Evolutionary conservation across 805 yeast species (phyloP).

Genomic region (Myxozyma udenii): DNA sequence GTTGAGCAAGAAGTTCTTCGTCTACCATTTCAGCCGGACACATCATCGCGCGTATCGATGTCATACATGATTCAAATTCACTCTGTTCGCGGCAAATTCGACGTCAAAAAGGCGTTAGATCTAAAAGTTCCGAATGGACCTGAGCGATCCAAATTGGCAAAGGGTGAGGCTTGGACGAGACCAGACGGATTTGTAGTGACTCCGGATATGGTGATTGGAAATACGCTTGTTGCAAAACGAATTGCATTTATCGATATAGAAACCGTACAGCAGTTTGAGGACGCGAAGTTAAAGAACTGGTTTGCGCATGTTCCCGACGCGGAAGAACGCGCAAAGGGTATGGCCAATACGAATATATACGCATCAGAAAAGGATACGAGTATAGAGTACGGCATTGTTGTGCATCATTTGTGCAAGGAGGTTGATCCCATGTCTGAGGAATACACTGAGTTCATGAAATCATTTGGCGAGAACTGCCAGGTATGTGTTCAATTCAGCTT

Average conservation of each 20-base stretch:
- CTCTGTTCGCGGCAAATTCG: slow-evolving; percentile 74
- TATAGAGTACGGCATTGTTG: slow-evolving; percentile 48
- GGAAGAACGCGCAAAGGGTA: slow-evolving; percentile 5
- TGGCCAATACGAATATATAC: not conserved
- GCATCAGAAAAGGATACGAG: slow-evolving; percentile 19
- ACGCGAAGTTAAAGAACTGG: slow-evolving; percentile 20
- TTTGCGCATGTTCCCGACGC: slow-evolving; percentile 12
- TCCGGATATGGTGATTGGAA: slow-evolving; percentile 72
- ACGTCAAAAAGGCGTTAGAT: slow-evolving; percentile 58
- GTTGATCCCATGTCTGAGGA: slow-evolving; percentile 48
- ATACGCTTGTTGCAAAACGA: slow-evolving; percentile 55
- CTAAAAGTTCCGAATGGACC: slow-evolving; percentile 69
- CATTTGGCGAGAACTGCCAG: slow-evolving; percentile 48
- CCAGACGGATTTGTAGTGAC: slow-evolving; percentile 56
- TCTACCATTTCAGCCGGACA: slow-evolving; percentile 5
- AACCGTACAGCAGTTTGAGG: slow-evolving; percentile 43
- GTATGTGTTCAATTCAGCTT: not conserved
- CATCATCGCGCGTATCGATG: slow-evolving; percentile 47
- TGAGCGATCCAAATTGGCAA: slow-evolving; percentile 55
- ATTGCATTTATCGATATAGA: slow-evolving; percentile 76
- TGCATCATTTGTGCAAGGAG: slow-evolving; percentile 71
- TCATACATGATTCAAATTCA: slow-evolving; percentile 65
- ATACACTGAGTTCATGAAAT: slow-evolving; percentile 46
- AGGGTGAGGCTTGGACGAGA: slow-evolving; percentile 56
- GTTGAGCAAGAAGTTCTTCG: slow-evolving; percentile 4